A percentile compares a stretch with the other conserved stretches of the same genome.
These are phyloP conservation scores for Niveomyces coronatus DNA, from an alignment of 2,329 filamentous ascomycete genomes.

Conservation along the genomic window DNA sequence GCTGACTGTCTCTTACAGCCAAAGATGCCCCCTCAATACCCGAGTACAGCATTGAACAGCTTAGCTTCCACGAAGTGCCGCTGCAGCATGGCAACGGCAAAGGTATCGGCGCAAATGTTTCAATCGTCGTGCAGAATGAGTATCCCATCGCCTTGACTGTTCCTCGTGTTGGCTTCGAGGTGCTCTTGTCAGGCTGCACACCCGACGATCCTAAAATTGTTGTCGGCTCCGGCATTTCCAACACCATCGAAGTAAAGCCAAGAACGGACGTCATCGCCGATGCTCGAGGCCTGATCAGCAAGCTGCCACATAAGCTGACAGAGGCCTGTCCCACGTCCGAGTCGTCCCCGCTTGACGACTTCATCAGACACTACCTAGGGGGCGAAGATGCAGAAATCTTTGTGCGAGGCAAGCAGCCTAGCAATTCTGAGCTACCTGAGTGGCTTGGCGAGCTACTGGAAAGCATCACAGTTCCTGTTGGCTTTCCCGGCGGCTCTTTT, in stretches of 20 bases:
- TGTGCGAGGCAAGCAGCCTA: constrained; percentile 65
- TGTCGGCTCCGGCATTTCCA: constrained; percentile 66
- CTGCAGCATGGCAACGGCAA: constrained; percentile 36
- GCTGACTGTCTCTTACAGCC: constrained; percentile 40
- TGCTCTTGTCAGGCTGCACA: constrained; percentile 75
- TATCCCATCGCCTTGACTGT: constrained; percentile 70
- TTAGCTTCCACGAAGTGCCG: constrained; percentile 68
- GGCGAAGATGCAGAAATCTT: constrained; percentile 72
- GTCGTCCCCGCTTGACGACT: constrained; percentile 72
- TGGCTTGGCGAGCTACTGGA: constrained; percentile 78
- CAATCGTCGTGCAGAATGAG: constrained; percentile 60
- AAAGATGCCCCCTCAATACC: constrained; percentile 68
- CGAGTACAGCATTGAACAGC: constrained; percentile 67
- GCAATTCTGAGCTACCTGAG: constrained; percentile 56
- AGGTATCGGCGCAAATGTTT: constrained; percentile 72
- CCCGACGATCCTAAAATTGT: constrained; percentile 62
- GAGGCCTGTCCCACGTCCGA: constrained; percentile 64
- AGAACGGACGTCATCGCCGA: constrained; percentile 56
- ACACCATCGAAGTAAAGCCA: constrained; percentile 56
- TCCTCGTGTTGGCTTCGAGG: constrained; percentile 72
- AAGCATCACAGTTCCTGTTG: constrained; percentile 73
- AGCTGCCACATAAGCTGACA: constrained; percentile 64
- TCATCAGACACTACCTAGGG: constrained; percentile 73
- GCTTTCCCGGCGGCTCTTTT: constrained; percentile 72
- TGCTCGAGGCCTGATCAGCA: constrained; percentile 59